Evolutionary conservation across 805 yeast species (phyloP).

Genomic region (Metschnikowia hibisci): DNA sequence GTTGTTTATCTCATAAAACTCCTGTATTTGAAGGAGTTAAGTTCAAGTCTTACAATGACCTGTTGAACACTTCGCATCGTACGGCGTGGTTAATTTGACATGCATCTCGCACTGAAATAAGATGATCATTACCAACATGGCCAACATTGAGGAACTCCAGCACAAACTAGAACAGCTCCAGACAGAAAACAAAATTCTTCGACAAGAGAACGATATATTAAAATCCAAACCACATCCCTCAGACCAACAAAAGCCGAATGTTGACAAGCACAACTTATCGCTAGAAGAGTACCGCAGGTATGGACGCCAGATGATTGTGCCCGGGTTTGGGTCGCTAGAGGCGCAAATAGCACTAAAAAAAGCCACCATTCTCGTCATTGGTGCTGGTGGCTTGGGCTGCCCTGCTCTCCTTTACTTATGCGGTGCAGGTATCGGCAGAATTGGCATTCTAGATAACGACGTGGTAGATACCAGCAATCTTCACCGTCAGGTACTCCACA

Average conservation of each 20-base stretch:
- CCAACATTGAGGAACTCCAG: conserved; percentile 21
- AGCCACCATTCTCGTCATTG: conserved; percentile 69
- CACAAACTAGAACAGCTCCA: conserved; percentile 21
- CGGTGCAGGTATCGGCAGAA: conserved; percentile 81
- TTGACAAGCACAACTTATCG: conserved; percentile 19
- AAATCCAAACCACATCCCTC: conserved; percentile 12
- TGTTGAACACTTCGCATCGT: not conserved
- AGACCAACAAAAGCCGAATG: not conserved
- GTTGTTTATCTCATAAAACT: too few relatives aligned
- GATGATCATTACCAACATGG: not conserved
- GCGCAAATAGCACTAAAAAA: conserved; percentile 55
- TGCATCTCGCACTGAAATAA: not conserved
- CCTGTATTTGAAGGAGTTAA: too few relatives aligned
- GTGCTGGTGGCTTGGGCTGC: conserved; percentile 97
- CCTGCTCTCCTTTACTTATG: conserved; percentile 82
- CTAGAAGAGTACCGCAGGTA: conserved; percentile 75
- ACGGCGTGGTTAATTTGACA: not conserved
- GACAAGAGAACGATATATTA: conserved; percentile 3
- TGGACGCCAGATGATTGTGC: conserved; percentile 95
- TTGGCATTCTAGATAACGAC: conserved; percentile 89
- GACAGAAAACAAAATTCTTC: conserved; percentile 16
- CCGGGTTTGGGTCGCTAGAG: conserved; percentile 55
- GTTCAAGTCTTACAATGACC: too few relatives aligned
- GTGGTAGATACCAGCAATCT: conserved; percentile 78
- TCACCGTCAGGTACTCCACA: conserved; percentile 85